A percentile compares a stretch with the other conserved stretches of the same genome.
These are phyloP conservation scores for Pulicaria dysenterica DNA, from an alignment of 129 eudicot species.

Conservation along the genomic window DNA sequence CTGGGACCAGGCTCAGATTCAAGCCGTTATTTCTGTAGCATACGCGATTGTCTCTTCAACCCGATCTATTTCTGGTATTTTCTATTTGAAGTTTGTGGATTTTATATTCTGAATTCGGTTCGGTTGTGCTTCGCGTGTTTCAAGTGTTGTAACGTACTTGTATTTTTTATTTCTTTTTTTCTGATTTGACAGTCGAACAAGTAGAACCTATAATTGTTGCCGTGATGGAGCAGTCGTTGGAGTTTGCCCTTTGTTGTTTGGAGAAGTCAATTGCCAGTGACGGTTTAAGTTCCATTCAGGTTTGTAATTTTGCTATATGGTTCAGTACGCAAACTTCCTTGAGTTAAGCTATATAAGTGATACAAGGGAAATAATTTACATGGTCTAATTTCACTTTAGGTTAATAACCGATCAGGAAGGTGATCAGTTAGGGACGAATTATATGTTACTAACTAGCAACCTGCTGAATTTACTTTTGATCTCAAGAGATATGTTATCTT, in stretches of 20 bases:
- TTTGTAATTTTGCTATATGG: constrained; percentile 33
- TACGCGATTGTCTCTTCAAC: constrained; percentile 41
- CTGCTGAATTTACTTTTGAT: neutral
- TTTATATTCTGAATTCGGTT: constrained; percentile 4
- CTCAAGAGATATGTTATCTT: neutral
- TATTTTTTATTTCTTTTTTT: constrained; percentile 9
- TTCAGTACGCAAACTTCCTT: neutral
- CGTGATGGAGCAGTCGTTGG: constrained; percentile 70
- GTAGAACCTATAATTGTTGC: constrained; percentile 70
- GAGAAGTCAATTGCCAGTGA: constrained; percentile 56
- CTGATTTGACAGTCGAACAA: constrained; percentile 68
- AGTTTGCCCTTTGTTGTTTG: constrained; percentile 76
- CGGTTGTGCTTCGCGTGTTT: constrained; percentile 13
- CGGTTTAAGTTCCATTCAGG: constrained; percentile 66
- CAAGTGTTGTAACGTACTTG: constrained; percentile 1
- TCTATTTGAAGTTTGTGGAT: neutral
- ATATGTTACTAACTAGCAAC: neutral
- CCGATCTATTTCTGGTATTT: constrained; percentile 48
- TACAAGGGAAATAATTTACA: constrained; percentile 9
- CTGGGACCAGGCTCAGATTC: constrained; percentile 57
- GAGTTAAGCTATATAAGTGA: constrained; percentile 12
- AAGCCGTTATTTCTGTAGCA: constrained; percentile 48
- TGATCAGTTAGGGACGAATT: constrained; percentile 14
- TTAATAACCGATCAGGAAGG: constrained; percentile 5
- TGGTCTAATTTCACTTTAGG: neutral